These are phyloP conservation scores for Podospora anserina DNA, from an alignment of 495 filamentous ascomycete species.

Conservation along the genomic window DNA sequence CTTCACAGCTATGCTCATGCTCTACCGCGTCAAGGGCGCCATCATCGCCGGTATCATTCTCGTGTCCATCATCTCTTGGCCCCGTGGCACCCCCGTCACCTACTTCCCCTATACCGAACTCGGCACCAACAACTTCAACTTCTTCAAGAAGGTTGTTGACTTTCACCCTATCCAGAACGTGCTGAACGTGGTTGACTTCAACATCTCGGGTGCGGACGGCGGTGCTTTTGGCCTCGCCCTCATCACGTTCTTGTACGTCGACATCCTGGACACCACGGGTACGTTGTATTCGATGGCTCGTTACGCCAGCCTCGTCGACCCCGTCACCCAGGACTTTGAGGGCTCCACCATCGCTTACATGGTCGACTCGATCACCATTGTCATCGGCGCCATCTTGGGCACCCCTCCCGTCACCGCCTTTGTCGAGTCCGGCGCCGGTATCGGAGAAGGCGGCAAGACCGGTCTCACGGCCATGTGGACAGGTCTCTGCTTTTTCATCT, in stretches of 20 bases:
- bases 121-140: slow-evolving; percentile 67
- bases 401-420: slow-evolving; percentile 76
- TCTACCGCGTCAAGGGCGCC: slow-evolving; percentile 79
- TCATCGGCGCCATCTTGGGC: slow-evolving; percentile 72
- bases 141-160: slow-evolving; percentile 77
- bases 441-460: slow-evolving; percentile 77
- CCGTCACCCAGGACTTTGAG: slow-evolving; percentile 72
- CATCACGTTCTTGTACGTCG: slow-evolving; percentile 82
- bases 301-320: slow-evolving; percentile 70
- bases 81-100: slow-evolving; percentile 65
- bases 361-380: slow-evolving; percentile 73
- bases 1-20: slow-evolving; percentile 70
- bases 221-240: slow-evolving; percentile 72
- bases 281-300: slow-evolving; percentile 82
- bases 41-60: slow-evolving; percentile 76
- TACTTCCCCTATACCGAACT: slow-evolving; percentile 69
- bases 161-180: slow-evolving; percentile 70
- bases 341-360: slow-evolving; percentile 73
- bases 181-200: slow-evolving; percentile 65
- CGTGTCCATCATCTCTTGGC: slow-evolving; percentile 83
- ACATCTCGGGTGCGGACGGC: slow-evolving; percentile 53
- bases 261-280: slow-evolving; percentile 74
- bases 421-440: slow-evolving; percentile 79
- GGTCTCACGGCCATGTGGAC: slow-evolving; percentile 76
- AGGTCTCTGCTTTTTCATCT: slow-evolving; percentile 78